Base-by-base conservation (phyloP, 2,329 filamentous ascomycete species). In the Phaeosphaeria sp. region DNA sequence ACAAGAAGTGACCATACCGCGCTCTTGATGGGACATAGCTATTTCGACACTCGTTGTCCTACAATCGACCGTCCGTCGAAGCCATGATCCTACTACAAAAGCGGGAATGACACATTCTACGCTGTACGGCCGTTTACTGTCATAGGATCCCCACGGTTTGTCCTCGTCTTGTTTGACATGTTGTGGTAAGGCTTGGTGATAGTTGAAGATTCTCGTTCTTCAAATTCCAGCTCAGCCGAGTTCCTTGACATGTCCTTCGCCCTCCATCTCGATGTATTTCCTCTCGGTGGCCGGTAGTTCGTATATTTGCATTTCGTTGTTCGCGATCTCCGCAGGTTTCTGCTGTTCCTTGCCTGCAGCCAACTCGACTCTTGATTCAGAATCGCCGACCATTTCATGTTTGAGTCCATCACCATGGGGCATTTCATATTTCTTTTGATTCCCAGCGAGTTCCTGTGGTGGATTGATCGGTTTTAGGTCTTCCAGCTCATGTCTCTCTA, bases 311-410 rank as follows among this genome's bases (percentile, higher is more conserved):
- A 60, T 23, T 2, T 36, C 42, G 5, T 25, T 47, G 18, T 54
- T 55, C 13, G 51, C 59, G 15, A 52, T 50, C 41, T 64, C 63
- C 3, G 27, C 58, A 10, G 58, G 60, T 30, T 66, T 68, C 36
- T 63, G 50, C 17, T 65, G 59, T 20, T 66, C 65, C 2, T 43
- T 53, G 20, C 49, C 54, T 11, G 64, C 61, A 42, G 50, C 55
- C 17, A 67, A 52, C 49, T 66, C 65, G 20, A 54, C 36, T 21
- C 57, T 66, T 20, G 47, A 52, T 21, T 58, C 21, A 5, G 52
- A 36, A 49, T 66, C 65, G 6, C 64, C 64, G 18, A 20, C 33
- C 48, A 65, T 54, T 50, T 67, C 64, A 46, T 68, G 66, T 21
- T 60, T 56, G 10, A 63, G 56, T 11, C 53, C 60, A 6, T 23